Evolutionary conservation across 2,329 filamentous ascomycete genomes (phyloP).

Genomic region (Pestalotiopsis sp.): DNA sequence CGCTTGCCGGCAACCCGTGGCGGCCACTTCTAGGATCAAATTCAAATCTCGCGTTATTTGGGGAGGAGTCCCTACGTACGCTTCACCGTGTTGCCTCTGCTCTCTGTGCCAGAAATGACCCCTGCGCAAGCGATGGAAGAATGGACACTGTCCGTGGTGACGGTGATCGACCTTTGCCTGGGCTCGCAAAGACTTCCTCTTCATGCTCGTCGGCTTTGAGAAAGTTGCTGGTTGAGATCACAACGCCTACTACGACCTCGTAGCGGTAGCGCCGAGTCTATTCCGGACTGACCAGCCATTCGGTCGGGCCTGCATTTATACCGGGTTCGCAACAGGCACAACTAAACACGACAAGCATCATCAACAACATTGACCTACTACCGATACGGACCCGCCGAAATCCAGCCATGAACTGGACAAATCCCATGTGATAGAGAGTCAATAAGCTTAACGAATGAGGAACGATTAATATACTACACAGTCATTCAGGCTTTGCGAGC

Average conservation of each 20-base stretch:
- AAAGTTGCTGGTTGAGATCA: too few relatives aligned
- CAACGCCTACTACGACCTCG: too few relatives aligned
- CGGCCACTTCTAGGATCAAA: constrained; percentile 2
- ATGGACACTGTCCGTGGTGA: neutral
- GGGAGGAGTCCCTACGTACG: neutral
- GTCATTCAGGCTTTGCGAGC: neutral
- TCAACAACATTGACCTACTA: neutral
- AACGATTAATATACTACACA: neutral
- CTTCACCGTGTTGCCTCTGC: neutral
- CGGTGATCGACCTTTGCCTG: neutral
- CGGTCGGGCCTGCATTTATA: too few relatives aligned
- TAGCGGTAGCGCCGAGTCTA: too few relatives aligned
- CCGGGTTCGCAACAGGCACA: too few relatives aligned
- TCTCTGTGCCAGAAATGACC: neutral
- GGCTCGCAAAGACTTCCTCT: neutral
- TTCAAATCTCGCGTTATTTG: constrained; percentile 1
- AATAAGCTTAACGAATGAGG: neutral
- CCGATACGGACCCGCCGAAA: neutral
- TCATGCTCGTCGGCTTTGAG: too few relatives aligned
- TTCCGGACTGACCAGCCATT: too few relatives aligned
- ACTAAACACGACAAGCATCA: neutral
- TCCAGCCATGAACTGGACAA: neutral
- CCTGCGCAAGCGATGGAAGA: neutral
- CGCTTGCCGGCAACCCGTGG: constrained; percentile 1
- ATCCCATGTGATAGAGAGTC: neutral